phyloP scores from a whole-genome alignment of 2,329 filamentous ascomycete genomes.

The Sarocladium oryzae region DNA sequence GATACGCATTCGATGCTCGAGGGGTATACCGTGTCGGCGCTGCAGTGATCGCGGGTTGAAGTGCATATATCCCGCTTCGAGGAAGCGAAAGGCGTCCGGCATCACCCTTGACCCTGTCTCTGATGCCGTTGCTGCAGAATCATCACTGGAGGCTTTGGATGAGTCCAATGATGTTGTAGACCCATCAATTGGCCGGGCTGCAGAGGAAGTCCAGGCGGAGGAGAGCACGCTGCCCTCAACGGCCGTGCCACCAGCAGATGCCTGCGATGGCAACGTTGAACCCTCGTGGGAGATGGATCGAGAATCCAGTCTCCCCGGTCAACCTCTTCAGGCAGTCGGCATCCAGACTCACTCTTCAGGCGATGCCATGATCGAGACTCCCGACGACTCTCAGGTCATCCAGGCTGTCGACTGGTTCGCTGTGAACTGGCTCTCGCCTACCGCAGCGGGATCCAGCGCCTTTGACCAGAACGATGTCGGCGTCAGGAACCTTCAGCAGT shows the following conservation, averaged over 20 bases:
- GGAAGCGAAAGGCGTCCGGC: conserved; percentile 8
- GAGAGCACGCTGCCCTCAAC: not conserved
- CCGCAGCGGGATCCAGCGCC: not conserved
- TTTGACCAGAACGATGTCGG: not conserved
- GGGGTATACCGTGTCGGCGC: conserved; percentile 11
- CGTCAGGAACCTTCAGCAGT: not conserved
- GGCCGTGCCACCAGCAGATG: not conserved
- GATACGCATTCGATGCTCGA: conserved; percentile 12
- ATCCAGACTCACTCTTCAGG: not conserved
- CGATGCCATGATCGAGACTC: not conserved
- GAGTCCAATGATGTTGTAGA: not conserved
- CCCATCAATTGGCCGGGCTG: not conserved
- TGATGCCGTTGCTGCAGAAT: not conserved
- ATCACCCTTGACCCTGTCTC: not conserved
- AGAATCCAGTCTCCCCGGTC: not conserved
- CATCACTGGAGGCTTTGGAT: not conserved
- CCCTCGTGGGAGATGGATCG: not conserved
- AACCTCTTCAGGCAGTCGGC: not conserved
- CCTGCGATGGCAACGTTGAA: not conserved
- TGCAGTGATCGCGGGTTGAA: conserved; percentile 8
- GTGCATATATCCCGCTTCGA: conserved; percentile 12
- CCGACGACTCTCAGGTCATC: not conserved
- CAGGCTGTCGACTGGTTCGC: not conserved
- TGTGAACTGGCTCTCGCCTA: not conserved
- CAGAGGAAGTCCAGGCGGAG: not conserved